Conservation (phyloP, 2,329 filamentous ascomycete genomes). For the Fusarium illudens region DNA sequence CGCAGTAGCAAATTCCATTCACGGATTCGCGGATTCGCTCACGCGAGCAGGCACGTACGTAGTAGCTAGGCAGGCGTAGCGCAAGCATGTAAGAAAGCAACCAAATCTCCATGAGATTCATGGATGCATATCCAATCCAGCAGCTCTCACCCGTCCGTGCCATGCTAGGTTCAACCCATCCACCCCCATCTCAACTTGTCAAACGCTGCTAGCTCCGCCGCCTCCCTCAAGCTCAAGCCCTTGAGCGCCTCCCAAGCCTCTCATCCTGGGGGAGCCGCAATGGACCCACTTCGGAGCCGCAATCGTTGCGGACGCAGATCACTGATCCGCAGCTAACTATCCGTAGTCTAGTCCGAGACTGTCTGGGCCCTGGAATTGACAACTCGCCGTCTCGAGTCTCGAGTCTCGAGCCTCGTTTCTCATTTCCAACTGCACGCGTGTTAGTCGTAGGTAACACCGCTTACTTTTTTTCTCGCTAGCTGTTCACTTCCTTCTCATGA, state of each 20-base stretch:
- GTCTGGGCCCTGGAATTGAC: constrained; percentile 29
- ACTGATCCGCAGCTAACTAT: constrained; percentile 44
- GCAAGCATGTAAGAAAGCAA: too few species aligned
- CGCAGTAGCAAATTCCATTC: constrained; percentile 13
- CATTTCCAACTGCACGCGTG: constrained; percentile 22
- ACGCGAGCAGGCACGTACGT: constrained; percentile 23
- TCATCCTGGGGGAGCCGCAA: constrained; percentile 41
- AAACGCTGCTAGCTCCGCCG: constrained; percentile 20
- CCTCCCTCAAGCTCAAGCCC: not conserved
- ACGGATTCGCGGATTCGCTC: constrained; percentile 20
- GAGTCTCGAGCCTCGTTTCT: constrained; percentile 19
- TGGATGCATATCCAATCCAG: not conserved
- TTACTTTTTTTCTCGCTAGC: not conserved
- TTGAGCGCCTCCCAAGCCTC: not conserved
- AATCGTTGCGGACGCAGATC: constrained; percentile 40
- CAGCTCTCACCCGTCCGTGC: constrained; percentile 19
- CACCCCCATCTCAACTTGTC: constrained; percentile 16
- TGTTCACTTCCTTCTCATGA: constrained; percentile 3
- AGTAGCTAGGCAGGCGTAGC: too few species aligned
- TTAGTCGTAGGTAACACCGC: constrained; percentile 5
- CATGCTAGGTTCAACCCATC: constrained; percentile 4
- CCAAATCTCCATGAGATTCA: constrained; percentile 8
- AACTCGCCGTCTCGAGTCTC: constrained; percentile 24
- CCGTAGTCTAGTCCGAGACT: constrained; percentile 11
- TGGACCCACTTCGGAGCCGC: constrained; percentile 42